Evolutionary conservation across 768 basidiomycete species (phyloP), one percentile per base, ranked within the genome.

Genomic region (Amanita fuliginea): DNA sequence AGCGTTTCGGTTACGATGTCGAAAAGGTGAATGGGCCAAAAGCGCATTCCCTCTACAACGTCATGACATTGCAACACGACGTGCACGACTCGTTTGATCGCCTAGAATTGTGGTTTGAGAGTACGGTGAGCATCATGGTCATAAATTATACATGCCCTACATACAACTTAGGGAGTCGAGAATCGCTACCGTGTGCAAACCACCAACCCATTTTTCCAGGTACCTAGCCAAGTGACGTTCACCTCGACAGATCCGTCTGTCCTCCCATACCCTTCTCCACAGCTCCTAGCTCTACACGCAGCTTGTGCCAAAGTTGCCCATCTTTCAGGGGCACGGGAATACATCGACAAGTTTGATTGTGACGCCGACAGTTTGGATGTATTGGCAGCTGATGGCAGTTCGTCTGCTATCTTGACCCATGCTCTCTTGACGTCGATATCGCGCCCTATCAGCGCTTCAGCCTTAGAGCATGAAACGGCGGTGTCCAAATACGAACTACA

Each of bases 1-100:
- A 47, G 32, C 18, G 30, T 49, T 56, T 56, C 19, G 53, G 53
- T 34, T 54, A 49, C 44, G 42, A 51, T 39, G 35, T 52, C 37
- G 42, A 52, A 42, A 48, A 43, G n/a, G 10, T 54, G 10, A 43
- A 47, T 21, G 50, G 53, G 13, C 11, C 44, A 3, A 43, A 51
- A 16, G 51, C 49, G 5, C 55, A 56, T 36, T 49, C 35, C 18
- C 42, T 54, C 8, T 47, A 18, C 28, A 56, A 30, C 30, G 30
- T 30, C 30, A 30, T 30, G 30, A 32, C 30, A 56, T 24, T 42
- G 41, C 0, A 42, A 24, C 24, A 42, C 18, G 2, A 32, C 28
- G 28, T 24, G 44, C 44, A 33, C 28, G 34, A 33, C n/a, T 22
- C 3, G 30, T 22, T 46, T 26, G 45, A 46, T 46, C 45, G 28